Evolutionary conservation across 225 moss, liverwort and hornwort genomes (phyloP).

Genomic region (Pleurozium schreberi): DNA sequence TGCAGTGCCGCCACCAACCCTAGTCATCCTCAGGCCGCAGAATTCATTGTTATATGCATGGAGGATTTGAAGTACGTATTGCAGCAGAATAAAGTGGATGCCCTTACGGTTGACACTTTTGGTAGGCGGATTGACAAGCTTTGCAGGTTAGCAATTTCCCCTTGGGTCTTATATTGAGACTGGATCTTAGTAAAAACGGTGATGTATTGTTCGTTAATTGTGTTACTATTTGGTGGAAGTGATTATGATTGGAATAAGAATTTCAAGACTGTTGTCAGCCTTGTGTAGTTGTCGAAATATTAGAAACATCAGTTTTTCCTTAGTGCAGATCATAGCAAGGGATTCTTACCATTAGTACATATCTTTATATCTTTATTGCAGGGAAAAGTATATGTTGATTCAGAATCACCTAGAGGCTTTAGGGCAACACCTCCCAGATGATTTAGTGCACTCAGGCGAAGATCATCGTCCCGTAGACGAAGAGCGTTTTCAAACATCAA

Average conservation of each 20-base stretch:
- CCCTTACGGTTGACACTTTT: slow-evolving; percentile 86
- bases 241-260: neutral
- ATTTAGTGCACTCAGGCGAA: slow-evolving; percentile 40
- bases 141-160: slow-evolving; percentile 43
- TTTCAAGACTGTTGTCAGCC: neutral
- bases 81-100: slow-evolving; percentile 80
- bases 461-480: slow-evolving; percentile 54
- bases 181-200: neutral
- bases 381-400: slow-evolving; percentile 77
- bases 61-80: slow-evolving; percentile 89
- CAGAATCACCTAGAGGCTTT: slow-evolving; percentile 36
- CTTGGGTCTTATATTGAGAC: neutral
- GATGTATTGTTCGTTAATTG: neutral
- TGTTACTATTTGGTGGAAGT: neutral
- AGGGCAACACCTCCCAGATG: slow-evolving; percentile 57
- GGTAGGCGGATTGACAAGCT: slow-evolving; percentile 93
- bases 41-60: slow-evolving; percentile 71
- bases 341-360: neutral
- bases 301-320: neutral
- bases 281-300: neutral
- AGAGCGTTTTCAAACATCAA: slow-evolving; percentile 51
- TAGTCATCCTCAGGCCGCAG: slow-evolving; percentile 41
- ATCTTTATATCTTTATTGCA: slow-evolving; percentile 9
- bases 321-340: neutral
- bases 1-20: slow-evolving; percentile 71